Conservation (phyloP, 108 stramenopile species). For the Skeletonema grethae region DNA sequence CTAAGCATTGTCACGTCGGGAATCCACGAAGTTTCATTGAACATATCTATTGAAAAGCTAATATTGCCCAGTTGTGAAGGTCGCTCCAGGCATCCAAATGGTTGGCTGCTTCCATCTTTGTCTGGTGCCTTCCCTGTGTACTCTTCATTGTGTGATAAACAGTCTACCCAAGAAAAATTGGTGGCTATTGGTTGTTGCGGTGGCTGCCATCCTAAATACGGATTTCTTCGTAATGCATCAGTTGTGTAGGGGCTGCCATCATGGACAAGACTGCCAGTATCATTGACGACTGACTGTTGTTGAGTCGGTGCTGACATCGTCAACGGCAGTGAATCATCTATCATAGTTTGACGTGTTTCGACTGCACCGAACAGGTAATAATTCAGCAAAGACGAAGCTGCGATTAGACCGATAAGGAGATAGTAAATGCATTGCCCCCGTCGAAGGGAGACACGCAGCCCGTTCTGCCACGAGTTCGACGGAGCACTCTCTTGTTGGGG, state of each 20-base stretch:
- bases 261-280: not conserved
- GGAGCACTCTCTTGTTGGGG: no score
- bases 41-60: not conserved
- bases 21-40: constrained; percentile 46
- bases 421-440: no score
- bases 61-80: constrained; percentile 2
- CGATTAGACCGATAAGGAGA: no score
- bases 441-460: no score
- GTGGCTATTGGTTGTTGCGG: constrained; percentile 7
- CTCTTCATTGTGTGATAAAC: constrained; percentile 46
- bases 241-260: constrained; percentile 27
- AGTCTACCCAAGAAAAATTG: constrained; percentile 60
- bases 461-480: no score
- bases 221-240: constrained; percentile 41
- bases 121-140: constrained; percentile 37
- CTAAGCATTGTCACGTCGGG: constrained; percentile 76
- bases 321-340: no score
- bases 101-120: constrained; percentile 8
- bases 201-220: constrained; percentile 76
- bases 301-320: no score
- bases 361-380: no score
- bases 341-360: no score
- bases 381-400: no score
- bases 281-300: no score
- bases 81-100: not conserved